Conservation (phyloP, 163 green algal genomes). For the Prototheca wickerhamii region DNA sequence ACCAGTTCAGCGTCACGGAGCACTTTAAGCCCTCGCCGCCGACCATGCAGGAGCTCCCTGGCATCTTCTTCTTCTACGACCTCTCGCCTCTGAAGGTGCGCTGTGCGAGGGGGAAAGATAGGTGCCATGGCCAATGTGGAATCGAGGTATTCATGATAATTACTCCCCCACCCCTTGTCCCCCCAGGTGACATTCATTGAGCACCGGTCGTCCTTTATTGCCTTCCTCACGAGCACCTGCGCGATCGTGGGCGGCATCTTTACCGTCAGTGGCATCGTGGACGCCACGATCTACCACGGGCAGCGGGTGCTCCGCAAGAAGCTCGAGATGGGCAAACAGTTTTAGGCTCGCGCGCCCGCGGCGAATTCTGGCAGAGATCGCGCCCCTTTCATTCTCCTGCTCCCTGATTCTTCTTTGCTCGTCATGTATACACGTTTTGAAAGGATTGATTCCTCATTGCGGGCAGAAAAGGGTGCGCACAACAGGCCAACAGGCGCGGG, state of each 20-base stretch:
- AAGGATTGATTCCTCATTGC: no score
- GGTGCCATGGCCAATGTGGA: neutral
- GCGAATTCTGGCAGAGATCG: no score
- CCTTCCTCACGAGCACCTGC: conserved; percentile 90
- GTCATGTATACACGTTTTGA: no score
- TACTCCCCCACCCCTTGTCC: neutral
- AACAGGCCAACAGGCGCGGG: no score
- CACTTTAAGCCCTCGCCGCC: conserved; percentile 53
- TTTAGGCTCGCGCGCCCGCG: conserved; percentile 1
- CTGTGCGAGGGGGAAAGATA: neutral
- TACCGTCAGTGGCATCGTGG: conserved; percentile 86
- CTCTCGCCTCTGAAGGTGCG: conserved; percentile 89
- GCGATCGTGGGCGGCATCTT: conserved; percentile 97
- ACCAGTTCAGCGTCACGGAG: conserved; percentile 93
- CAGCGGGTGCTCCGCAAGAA: conserved; percentile 84
- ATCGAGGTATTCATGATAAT: no score
- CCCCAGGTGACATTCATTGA: conserved; percentile 68
- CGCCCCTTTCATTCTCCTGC: no score
- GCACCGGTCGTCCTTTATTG: conserved; percentile 66
- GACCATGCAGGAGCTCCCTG: conserved; percentile 18
- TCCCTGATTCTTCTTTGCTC: no score
- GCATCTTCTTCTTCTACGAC: conserved; percentile 98
- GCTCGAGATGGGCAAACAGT: conserved; percentile 56
- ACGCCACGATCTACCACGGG: conserved; percentile 81
- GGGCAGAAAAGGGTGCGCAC: no score